Base-by-base conservation (phyloP, 768 basidiomycete genomes). In the Tricholoma sp. region DNA sequence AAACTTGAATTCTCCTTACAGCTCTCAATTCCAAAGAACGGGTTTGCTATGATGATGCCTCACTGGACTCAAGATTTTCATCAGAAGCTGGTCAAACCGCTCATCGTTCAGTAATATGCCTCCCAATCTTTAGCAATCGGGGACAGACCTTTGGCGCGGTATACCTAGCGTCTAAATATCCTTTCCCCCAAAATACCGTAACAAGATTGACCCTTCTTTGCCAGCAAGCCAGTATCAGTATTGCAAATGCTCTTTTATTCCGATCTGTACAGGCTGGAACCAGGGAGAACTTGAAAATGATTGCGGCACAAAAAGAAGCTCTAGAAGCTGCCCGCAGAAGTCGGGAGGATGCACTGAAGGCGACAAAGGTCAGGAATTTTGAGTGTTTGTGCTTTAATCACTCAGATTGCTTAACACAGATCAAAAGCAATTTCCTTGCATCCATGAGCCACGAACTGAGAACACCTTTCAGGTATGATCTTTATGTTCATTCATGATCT, bases 371-470 rank as follows among this genome's bases (percentile, higher is more conserved):
- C 55, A 50, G 67, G n/a, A 29, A 8, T 12, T 5, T 24, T 11
- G 47, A 18, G 29, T 50, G 16, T n/a, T 50, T 2, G 18, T 31
- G n/a, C n/a, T 50, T 10, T 4, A 43, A 49, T 31, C 54, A n/a
- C 53, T 14, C 7, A n/a, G 16, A 49, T 50, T 54, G 37, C n/a
- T 27, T 14, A 46, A 35, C 57, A 0, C 60, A 88, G 85, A 88
- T 86, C 67, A 89, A 89, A 71, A 87, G 86, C 65, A 88, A 87
- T 63, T 89, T 89, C 63, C 68, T 88, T 58, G 85, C 86, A 5
- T 83, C 85, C 5, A 89, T 89, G 86, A 86, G 84, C 61, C 88
- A 89, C 61, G 87, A 90, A 66, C 72, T 90, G 55, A 76, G 88
- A 54, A 90, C 88, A 0, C 88, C 88, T 0, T 89, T 90, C 69